Conservation (phyloP, 306 rosid species). For the Rosa rugosa region DNA sequence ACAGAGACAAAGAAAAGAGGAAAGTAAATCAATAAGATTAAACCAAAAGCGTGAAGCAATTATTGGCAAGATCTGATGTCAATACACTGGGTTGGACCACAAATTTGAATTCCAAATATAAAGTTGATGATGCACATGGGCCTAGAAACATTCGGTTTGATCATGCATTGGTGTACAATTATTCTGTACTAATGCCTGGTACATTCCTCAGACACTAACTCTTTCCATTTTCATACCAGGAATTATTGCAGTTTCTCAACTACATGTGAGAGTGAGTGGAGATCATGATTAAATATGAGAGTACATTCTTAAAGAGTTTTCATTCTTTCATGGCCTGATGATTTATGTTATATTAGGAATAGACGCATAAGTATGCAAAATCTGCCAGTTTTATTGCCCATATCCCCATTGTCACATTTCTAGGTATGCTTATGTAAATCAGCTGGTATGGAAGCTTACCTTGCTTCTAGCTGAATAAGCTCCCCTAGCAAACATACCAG, state of each 20-base stretch:
- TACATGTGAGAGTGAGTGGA: not conserved
- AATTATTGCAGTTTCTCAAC: not conserved
- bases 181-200: constrained; percentile 21
- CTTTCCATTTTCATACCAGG: not conserved
- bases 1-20: not conserved
- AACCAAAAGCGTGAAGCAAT: constrained; percentile 6
- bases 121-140: constrained; percentile 32
- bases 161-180: constrained; percentile 22
- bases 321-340: not conserved
- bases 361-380: not conserved
- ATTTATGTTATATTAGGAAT: not conserved
- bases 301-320: not conserved
- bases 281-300: not conserved
- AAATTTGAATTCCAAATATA: constrained; percentile 36
- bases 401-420: not conserved
- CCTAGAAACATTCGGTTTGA: constrained; percentile 30
- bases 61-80: not conserved
- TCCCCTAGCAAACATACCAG: constrained; percentile 94
- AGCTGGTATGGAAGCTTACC: constrained; percentile 37
- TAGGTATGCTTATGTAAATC: not conserved
- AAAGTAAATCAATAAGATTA: not conserved
- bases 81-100: constrained; percentile 18
- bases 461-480: constrained; percentile 79
- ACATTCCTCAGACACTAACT: not conserved
- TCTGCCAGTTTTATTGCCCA: not conserved